Evolutionary conservation across 1,284 basidiomycete species (phyloP).

Genomic region (Rugosomyces carneus): DNA sequence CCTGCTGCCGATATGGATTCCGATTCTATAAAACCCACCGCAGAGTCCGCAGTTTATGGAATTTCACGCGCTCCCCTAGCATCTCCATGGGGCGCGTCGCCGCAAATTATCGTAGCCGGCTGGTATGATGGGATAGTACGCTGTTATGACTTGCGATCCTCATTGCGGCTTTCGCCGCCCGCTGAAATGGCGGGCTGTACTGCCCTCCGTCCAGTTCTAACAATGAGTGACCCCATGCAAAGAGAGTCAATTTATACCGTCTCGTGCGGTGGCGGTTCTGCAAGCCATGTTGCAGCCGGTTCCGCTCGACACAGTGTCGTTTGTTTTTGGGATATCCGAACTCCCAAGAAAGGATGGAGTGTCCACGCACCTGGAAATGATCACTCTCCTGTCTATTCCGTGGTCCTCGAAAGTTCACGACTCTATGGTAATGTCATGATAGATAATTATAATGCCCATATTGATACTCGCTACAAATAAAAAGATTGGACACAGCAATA

Average conservation of each 20-base stretch:
- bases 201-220: conserved; percentile 49
- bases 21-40: conserved; percentile 20
- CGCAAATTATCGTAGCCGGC: conserved; percentile 68
- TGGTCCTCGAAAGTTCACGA: conserved; percentile 66
- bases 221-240: conserved; percentile 58
- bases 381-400: conserved; percentile 63
- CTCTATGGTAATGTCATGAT: conserved; percentile 43
- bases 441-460: conserved; percentile 11
- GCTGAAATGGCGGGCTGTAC: conserved; percentile 14
- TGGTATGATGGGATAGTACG: conserved; percentile 73
- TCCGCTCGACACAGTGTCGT: conserved; percentile 68
- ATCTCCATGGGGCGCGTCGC: conserved; percentile 60
- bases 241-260: conserved; percentile 69
- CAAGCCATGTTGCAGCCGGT: conserved; percentile 61
- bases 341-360: conserved; percentile 56
- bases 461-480: conserved; percentile 18
- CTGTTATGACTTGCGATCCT: conserved; percentile 64
- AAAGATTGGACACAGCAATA: conserved; percentile 17
- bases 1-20: conserved; percentile 33
- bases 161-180: conserved; percentile 21
- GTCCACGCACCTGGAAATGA: conserved; percentile 73
- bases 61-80: conserved; percentile 52
- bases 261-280: conserved; percentile 61
- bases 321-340: conserved; percentile 72
- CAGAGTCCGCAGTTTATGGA: conserved; percentile 58